These are phyloP conservation scores for Fomitiporia mediterranea DNA, from an alignment of 1,284 basidiomycete genomes.

Conservation along the genomic window DNA sequence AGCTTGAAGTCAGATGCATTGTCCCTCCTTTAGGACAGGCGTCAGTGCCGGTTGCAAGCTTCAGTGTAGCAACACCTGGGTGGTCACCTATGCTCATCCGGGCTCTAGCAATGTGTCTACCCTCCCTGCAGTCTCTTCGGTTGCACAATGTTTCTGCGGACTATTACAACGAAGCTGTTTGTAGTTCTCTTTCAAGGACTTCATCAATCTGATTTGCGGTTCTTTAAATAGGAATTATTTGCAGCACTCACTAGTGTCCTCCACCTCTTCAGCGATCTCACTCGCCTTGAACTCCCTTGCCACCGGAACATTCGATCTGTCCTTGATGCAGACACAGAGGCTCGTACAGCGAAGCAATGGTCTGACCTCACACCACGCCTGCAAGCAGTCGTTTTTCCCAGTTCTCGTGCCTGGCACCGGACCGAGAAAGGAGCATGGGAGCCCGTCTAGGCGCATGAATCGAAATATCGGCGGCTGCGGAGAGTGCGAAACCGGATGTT, in stretches of 20 bases:
- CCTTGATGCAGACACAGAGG: slow-evolving; percentile 6
- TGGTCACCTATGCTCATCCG: slow-evolving; percentile 18
- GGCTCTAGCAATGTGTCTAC: slow-evolving; percentile 12
- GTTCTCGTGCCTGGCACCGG: slow-evolving; percentile 14
- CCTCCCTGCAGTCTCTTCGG: slow-evolving; percentile 13
- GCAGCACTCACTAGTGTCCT: slow-evolving; percentile 12
- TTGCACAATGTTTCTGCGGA: slow-evolving; percentile 18
- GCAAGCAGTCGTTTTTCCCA: slow-evolving; percentile 14
- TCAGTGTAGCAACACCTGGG: slow-evolving; percentile 19
- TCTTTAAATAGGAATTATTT: slow-evolving; percentile 13
- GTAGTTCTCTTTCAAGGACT: not conserved
- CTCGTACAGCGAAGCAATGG: slow-evolving; percentile 11
- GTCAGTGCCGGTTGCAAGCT: slow-evolving; percentile 10
- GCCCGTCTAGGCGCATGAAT: not conserved
- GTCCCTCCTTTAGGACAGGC: slow-evolving; percentile 10
- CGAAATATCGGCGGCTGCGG: not conserved
- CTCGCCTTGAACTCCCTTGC: slow-evolving; percentile 18
- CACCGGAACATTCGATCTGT: slow-evolving; percentile 14
- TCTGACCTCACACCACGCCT: slow-evolving; percentile 12
- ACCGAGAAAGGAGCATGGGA: slow-evolving; percentile 7
- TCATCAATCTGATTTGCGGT: not conserved
- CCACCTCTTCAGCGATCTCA: slow-evolving; percentile 10
- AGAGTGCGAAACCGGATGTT: not conserved
- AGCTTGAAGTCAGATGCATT: slow-evolving; percentile 17
- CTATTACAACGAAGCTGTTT: slow-evolving; percentile 19